A percentile compares a stretch with the other conserved stretches of the same genome.
Evolutionary conservation across 345 rosid genomes (phyloP).

Genomic region (Corymbia maculata): DNA sequence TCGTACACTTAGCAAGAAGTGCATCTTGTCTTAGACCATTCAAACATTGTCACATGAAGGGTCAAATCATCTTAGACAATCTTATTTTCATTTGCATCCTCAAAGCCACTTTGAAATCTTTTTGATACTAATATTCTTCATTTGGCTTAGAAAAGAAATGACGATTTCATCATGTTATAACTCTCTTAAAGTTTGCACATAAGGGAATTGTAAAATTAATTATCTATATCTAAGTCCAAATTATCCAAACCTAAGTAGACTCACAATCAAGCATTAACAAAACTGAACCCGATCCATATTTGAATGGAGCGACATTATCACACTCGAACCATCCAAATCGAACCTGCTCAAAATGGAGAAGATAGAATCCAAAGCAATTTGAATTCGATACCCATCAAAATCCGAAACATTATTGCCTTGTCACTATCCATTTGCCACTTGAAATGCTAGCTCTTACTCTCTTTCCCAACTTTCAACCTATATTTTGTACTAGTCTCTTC

Average conservation of each 20-base stretch:
- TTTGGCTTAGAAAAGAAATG: not conserved
- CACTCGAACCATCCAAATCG: not conserved
- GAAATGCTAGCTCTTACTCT: not conserved
- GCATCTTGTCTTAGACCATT: not conserved
- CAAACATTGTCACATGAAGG: rapidly evolving
- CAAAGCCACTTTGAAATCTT: not conserved
- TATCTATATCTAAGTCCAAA: not conserved
- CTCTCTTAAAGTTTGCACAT: not conserved
- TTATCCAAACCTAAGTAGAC: not conserved
- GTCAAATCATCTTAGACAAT: not conserved
- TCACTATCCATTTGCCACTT: not conserved
- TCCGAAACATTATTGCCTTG: not conserved
- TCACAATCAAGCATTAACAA: not conserved
- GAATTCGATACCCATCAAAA: not conserved
- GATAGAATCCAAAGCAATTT: not conserved
- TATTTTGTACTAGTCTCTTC: not conserved
- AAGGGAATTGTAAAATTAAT: not conserved
- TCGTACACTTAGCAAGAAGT: not conserved
- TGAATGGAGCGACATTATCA: not conserved
- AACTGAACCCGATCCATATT: not conserved
- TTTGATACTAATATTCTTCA: not conserved
- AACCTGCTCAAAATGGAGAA: not conserved
- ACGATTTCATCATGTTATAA: not conserved
- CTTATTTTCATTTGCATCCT: not conserved
- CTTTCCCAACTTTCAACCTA: not conserved